Percentiles rank a stretch among this genome's conserved stretches.
phyloP scores from a whole-genome alignment of 2,329 filamentous ascomycete genomes.

The Xylariaceae sp. region DNA sequence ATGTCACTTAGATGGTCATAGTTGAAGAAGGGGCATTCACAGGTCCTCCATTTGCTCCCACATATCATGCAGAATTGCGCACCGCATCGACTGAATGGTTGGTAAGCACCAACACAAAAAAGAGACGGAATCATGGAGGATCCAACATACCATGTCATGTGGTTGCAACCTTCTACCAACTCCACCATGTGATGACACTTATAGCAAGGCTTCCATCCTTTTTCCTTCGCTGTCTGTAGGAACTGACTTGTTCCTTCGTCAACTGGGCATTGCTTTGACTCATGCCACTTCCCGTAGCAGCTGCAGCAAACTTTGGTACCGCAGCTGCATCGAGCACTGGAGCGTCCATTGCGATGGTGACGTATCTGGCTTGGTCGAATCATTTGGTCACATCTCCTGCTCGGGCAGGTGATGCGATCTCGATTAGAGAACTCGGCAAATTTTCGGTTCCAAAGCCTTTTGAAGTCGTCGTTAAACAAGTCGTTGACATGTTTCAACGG shows the following conservation, averaged over 20 bases:
- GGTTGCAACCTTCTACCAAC: conserved; percentile 78
- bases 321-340: conserved; percentile 70
- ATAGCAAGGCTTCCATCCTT: conserved; percentile 73
- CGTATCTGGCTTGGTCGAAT: conserved; percentile 70
- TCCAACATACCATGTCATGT: conserved; percentile 72
- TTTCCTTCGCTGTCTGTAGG: conserved; percentile 60
- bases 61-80: conserved; percentile 88
- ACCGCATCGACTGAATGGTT: conserved; percentile 58
- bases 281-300: conserved; percentile 75
- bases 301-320: conserved; percentile 68
- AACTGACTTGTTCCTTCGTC: conserved; percentile 63
- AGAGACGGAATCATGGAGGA: too few species aligned
- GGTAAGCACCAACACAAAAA: conserved; percentile 6
- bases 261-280: conserved; percentile 62
- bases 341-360: conserved; percentile 51
- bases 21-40: conserved; percentile 78
- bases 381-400: conserved; percentile 69
- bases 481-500: conserved; percentile 71
- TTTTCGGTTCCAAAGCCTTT: conserved; percentile 75
- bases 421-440: conserved; percentile 71
- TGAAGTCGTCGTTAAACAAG: conserved; percentile 70
- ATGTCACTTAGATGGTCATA: conserved; percentile 40
- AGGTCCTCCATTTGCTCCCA: conserved; percentile 76
- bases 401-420: conserved; percentile 75
- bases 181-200: conserved; percentile 72